Evolutionary conservation across 2,329 filamentous ascomycete genomes (phyloP), one percentile per base, ranked within the genome.

Genomic region (Curvularia spicifera): DNA sequence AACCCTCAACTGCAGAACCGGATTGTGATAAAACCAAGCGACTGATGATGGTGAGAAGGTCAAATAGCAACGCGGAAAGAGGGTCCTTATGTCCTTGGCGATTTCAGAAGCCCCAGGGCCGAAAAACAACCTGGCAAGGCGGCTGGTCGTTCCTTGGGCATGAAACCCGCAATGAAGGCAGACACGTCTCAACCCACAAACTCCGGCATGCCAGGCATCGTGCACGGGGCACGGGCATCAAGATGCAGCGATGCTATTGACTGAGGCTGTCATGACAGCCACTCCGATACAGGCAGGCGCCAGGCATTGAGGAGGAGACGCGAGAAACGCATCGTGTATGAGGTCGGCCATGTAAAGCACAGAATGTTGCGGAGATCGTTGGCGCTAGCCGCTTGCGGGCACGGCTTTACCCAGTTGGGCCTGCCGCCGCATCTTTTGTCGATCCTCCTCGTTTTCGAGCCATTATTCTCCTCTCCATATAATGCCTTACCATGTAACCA

Each of bases 91-190:
- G 60, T 64, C 63, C 75, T 78, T 78, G 75, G 75, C 75, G 71
- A 68, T 50, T 37, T 66, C 37, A 63, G 29, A 55, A 28, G 33
- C 33, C 47, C 15, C 10, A 20, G 64, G 59, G 3, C 40, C 22
- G 50, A 59, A 60, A 53, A 56, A 61, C 55, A 63, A 64, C 61
- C 65, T 64, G 47, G 60, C 49, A 61, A 76, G 65, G 70, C 69
- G 67, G 69, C 68, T 68, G 63, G 62, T 62, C 51, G 56, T 66
- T 71, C 70, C 69, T 72, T 64, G 68, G 71, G 70, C 73, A 72
- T 77, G 76, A 78, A 78, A 78, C 76, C 64, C 57, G 67, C 64
- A 68, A 74, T 77, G 74, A 77, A 71, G 75, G 74, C 69, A 69
- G 63, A 64, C 64, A 64, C 69, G 76, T 78, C 74, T 76, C 76